Evolutionary conservation across 2,329 filamentous ascomycete species (phyloP).

Genomic region (Xylariaceae sp.): DNA sequence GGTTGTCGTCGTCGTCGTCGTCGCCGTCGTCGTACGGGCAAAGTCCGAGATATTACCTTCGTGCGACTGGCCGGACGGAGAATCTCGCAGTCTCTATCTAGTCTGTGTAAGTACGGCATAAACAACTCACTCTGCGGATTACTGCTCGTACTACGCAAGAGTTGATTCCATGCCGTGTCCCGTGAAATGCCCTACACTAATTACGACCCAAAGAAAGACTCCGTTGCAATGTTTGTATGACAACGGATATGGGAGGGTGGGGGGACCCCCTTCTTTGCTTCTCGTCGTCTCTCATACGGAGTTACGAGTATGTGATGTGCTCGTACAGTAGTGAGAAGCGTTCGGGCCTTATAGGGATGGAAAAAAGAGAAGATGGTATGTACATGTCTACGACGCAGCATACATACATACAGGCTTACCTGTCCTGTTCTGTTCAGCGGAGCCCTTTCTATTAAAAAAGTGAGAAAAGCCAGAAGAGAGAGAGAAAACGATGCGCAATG

Average conservation of each 20-base stretch:
- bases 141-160: neutral
- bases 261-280: too few relatives aligned
- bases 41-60: too few relatives aligned
- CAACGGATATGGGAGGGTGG: too few relatives aligned
- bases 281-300: too few relatives aligned
- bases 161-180: neutral
- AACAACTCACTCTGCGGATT: neutral
- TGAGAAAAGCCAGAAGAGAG: neutral
- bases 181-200: neutral
- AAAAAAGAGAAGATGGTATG: too few relatives aligned
- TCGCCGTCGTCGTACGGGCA: neutral
- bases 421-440: neutral
- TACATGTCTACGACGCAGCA: too few relatives aligned
- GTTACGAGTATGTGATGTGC: too few relatives aligned
- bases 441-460: too few relatives aligned
- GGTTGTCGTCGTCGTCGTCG: neutral
- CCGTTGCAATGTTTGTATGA: neutral
- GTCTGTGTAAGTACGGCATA: neutral
- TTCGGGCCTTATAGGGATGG: too few relatives aligned
- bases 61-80: neutral
- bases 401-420: neutral
- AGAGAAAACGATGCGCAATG: neutral
- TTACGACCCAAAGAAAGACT: neutral
- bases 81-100: neutral
- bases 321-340: too few relatives aligned